Base-by-base conservation (phyloP, 2,329 filamentous ascomycete species). In the Zymoseptoria crescenta region DNA sequence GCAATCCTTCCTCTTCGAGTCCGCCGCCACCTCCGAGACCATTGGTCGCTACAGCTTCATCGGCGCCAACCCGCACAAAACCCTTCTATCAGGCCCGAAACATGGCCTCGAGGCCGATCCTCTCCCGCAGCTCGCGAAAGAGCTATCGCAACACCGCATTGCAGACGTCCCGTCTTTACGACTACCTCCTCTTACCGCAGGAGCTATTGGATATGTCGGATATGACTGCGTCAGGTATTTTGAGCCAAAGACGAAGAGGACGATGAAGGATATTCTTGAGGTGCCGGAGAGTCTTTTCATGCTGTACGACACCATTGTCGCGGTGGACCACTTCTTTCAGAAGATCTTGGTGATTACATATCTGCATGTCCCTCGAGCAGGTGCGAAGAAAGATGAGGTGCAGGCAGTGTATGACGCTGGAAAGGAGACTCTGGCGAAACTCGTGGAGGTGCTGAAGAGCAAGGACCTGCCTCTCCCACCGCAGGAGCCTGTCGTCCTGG, bases 191-290 rank as follows among this genome's bases (percentile, higher is more conserved):
- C 79, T 99, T 76, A 90, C 89, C 0, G 94, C 92, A 49, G 94
- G 94, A 54, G 94, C 92, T 10, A 91, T 99, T 69, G 94, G 94
- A 60, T 99, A 97, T 74, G 91, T 97, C 5, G 92, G 92, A 56
- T 99, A 99, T 72, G 94, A 99, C 73, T 99, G 94, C 74, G 90
- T 99, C 69, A 87, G 87, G 71, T 97, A 97, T 76, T 99, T 99
- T 68, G 94, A 99, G 80, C 94, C 94, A 62, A 95, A 92, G 81
- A 97, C 94, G n/a, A 84, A 91, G 54, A 85, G 90, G 51, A 59
- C 64, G 2, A 85, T 96, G 80, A 87, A 94, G 75, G 94, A 99
- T 75, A 83, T 95, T 29, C 81, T 97, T 21, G 79, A 87, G 61
- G 89, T 97, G 49, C 94, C 94, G 0, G 94, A 99, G 80, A 92